phyloP scores from a whole-genome alignment of 768 basidiomycete species.

The Russula virescens region DNA sequence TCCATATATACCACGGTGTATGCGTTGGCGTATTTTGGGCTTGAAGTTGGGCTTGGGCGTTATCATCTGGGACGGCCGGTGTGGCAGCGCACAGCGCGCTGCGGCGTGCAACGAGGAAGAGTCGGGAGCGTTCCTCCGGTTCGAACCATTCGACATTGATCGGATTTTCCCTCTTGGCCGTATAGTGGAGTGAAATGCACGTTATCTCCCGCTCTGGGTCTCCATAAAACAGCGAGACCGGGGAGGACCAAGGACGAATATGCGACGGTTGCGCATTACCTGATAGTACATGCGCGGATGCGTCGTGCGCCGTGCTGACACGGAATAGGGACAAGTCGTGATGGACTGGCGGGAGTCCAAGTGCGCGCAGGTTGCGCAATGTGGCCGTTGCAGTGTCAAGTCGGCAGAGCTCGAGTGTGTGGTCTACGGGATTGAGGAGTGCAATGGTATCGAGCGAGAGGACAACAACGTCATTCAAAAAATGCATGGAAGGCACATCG shows the following conservation, averaged over 20 bases:
- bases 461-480: background rate
- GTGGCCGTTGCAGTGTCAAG: background rate
- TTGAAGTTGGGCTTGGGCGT: no score
- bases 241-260: background rate
- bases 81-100: background rate
- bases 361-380: background rate
- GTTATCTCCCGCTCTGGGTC: background rate
- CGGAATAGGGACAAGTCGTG: background rate
- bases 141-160: background rate
- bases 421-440: background rate
- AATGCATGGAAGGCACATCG: background rate
- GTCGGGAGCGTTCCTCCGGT: background rate
- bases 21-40: no score
- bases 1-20: background rate
- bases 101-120: background rate
- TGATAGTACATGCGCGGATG: background rate
- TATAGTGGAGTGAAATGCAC: background rate
- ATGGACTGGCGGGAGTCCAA: background rate
- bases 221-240: background rate
- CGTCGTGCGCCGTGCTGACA: background rate
- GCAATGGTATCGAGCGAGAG: background rate
- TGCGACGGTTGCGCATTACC: no score
- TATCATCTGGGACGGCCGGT: no score
- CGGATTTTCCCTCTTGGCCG: background rate
- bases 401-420: background rate